These are phyloP conservation scores for Cerioporus squamosus DNA, from an alignment of 1,284 basidiomycete species.

Conservation along the genomic window DNA sequence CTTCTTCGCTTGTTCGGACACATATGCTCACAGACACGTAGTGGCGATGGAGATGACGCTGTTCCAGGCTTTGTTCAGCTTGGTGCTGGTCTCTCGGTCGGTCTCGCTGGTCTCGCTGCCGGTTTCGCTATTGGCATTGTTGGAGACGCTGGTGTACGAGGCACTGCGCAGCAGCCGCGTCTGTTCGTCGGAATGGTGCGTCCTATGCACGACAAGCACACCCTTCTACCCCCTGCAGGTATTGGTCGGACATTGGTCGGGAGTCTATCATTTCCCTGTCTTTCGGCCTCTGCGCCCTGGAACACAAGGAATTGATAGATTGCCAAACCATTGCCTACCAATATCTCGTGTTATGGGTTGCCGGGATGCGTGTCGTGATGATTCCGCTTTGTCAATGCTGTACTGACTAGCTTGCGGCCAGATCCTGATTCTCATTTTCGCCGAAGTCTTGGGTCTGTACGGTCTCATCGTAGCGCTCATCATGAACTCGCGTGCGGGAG, in stretches of 20 bases:
- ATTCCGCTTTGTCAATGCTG: neutral
- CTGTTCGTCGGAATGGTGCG: slow-evolving; percentile 88
- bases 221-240: no score
- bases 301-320: no score
- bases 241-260: no score
- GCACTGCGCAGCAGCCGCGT: slow-evolving; percentile 90
- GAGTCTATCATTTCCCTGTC: no score
- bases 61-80: slow-evolving; percentile 90
- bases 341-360: no score
- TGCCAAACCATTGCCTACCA: no score
- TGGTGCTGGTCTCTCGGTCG: slow-evolving; percentile 88
- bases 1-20: slow-evolving; percentile 4
- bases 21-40: slow-evolving; percentile 27
- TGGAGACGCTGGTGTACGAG: slow-evolving; percentile 92
- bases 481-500: slow-evolving; percentile 72
- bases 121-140: slow-evolving; percentile 96
- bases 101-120: slow-evolving; percentile 87
- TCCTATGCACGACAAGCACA: neutral
- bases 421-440: slow-evolving; percentile 82
- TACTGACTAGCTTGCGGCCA: slow-evolving; percentile 21
- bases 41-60: slow-evolving; percentile 63
- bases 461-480: slow-evolving; percentile 90
- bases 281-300: no score
- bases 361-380: no score
- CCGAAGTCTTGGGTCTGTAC: slow-evolving; percentile 84